These are phyloP conservation scores for Fragilaria crotonensis DNA, from an alignment of 108 stramenopile species.

Conservation along the genomic window DNA sequence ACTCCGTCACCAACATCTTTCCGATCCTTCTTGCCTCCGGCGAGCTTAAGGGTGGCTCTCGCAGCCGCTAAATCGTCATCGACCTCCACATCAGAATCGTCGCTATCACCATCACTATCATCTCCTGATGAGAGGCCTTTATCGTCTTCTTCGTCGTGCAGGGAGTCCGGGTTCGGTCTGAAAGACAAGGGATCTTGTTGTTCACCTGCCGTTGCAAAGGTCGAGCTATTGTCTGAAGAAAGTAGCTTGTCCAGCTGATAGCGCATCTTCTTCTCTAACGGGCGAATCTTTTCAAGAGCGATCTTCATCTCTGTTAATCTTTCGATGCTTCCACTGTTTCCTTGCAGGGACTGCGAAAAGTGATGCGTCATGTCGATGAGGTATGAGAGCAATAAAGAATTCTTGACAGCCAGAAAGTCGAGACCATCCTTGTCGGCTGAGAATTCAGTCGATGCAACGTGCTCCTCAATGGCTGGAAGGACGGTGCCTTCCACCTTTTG, in stretches of 20 bases:
- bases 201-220: slow-evolving; percentile 28
- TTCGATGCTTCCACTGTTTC: slow-evolving; percentile 3
- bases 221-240: slow-evolving; percentile 28
- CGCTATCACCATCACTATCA: slow-evolving; percentile 11
- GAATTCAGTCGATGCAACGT: slow-evolving; percentile 26
- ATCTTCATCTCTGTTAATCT: slow-evolving; percentile 64
- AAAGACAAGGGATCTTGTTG: slow-evolving; percentile 35
- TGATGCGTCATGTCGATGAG: slow-evolving; percentile 62
- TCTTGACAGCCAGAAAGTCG: slow-evolving; percentile 73
- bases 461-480: slow-evolving; percentile 30
- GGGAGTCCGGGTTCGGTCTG: slow-evolving; percentile 31
- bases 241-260: slow-evolving; percentile 84
- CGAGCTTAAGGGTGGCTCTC: slow-evolving; percentile 8
- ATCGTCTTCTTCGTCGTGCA: slow-evolving; percentile 8
- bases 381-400: slow-evolving; percentile 61
- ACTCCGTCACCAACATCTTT: slow-evolving; percentile 15
- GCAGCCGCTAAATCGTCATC: slow-evolving; percentile 42
- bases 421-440: slow-evolving; percentile 35
- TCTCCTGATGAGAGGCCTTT: background rate
- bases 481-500: slow-evolving; percentile 34
- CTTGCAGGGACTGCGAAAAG: slow-evolving; percentile 4
- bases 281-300: slow-evolving; percentile 74
- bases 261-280: slow-evolving; percentile 75
- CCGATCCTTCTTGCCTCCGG: slow-evolving; percentile 11
- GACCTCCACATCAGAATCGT: slow-evolving; percentile 20